Evolutionary conservation across 371 early-diverging fungal genomes (phyloP).

Genomic region (Apophysomyces ossiformis): DNA sequence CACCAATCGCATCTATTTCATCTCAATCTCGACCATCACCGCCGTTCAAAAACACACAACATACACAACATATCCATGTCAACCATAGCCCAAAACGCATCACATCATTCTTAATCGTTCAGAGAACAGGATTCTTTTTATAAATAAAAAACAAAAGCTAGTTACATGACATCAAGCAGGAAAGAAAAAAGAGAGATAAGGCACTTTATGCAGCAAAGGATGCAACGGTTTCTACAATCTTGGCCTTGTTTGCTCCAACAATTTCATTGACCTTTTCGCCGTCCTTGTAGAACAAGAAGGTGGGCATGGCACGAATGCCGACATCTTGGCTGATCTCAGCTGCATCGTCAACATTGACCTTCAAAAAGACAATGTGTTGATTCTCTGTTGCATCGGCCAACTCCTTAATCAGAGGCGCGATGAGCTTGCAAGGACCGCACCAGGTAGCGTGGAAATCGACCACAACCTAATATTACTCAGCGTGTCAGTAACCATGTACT

Average conservation of each 20-base stretch:
- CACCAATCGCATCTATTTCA: no score
- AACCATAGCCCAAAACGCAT: not conserved
- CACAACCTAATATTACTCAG: conserved; percentile 46
- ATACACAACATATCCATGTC: no score
- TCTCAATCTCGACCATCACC: no score
- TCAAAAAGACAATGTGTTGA: conserved; percentile 71
- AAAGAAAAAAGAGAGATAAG: not conserved
- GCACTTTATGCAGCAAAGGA: conserved; percentile 11
- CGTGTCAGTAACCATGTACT: conserved; percentile 20
- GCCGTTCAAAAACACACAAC: no score
- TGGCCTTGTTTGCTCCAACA: conserved; percentile 68
- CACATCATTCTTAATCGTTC: not conserved
- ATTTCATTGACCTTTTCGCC: conserved; percentile 76
- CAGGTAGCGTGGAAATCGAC: conserved; percentile 75
- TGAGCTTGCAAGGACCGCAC: conserved; percentile 90
- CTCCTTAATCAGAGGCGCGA: conserved; percentile 73
- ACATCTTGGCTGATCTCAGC: conserved; percentile 42
- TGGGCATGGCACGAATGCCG: conserved; percentile 87
- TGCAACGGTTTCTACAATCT: conserved; percentile 25
- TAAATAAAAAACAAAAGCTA: no score
- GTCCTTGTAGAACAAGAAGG: conserved; percentile 80
- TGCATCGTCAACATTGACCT: conserved; percentile 87
- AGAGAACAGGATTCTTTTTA: not conserved
- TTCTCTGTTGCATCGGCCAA: conserved; percentile 59
- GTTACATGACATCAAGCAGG: not conserved